Conservation (phyloP, 805 yeast genomes). For the Geotrichum ghanense region DNA sequence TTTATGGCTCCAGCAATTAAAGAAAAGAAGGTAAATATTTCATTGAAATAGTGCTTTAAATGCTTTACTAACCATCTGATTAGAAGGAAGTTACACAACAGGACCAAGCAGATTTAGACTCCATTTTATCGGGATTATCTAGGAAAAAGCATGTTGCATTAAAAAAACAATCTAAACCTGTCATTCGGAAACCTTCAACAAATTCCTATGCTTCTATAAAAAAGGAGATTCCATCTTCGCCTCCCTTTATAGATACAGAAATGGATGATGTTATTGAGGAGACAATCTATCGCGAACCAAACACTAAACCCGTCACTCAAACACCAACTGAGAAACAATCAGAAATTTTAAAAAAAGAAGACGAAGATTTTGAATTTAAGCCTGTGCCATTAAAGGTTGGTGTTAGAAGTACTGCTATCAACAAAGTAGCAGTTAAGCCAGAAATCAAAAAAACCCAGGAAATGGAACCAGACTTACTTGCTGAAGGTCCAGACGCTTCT, state of each 20-base stretch:
- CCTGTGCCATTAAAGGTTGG: background rate
- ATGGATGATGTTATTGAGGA: background rate
- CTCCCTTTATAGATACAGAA: conserved; percentile 18
- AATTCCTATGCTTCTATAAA: background rate
- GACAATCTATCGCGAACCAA: background rate
- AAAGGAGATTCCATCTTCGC: conserved; percentile 8
- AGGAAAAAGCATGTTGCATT: background rate
- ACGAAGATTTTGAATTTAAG: background rate
- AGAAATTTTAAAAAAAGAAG: background rate
- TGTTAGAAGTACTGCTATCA: background rate
- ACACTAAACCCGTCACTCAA: background rate
- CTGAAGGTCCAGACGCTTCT: conserved; percentile 6
- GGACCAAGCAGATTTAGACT: background rate
- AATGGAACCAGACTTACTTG: conserved; percentile 4
- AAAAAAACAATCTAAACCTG: background rate
- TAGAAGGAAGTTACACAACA: background rate
- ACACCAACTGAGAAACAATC: background rate
- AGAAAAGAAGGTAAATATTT: background rate
- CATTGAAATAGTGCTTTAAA: background rate
- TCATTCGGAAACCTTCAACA: background rate
- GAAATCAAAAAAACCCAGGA: background rate
- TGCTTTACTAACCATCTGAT: background rate
- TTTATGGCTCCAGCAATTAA: background rate
- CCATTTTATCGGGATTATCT: background rate
- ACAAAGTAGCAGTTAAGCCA: background rate